Percentiles rank a stretch among this genome's conserved stretches.
These are phyloP conservation scores for Pythium sp. DNA, from an alignment of 352 stramenopile species.

Conservation along the genomic window DNA sequence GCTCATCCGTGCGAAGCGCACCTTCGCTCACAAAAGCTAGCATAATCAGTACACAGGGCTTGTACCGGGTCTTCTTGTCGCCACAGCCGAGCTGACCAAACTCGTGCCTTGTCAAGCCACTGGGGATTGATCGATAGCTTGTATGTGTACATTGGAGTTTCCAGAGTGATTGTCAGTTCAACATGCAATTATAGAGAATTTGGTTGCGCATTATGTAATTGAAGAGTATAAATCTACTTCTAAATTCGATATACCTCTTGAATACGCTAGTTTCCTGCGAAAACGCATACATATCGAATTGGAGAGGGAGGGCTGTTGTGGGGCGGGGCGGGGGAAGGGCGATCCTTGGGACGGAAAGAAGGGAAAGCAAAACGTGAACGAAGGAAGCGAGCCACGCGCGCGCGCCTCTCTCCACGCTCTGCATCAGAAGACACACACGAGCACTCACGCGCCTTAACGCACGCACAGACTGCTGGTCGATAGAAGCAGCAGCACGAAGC, in stretches of 20 bases:
- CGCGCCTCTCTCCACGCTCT: neutral
- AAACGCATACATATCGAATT: neutral
- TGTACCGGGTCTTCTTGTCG: too few species aligned
- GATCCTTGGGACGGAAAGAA: conserved; percentile 9
- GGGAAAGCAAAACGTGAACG: neutral
- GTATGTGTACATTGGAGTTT: neutral
- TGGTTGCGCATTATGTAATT: neutral
- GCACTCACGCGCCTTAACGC: neutral
- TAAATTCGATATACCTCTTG: neutral
- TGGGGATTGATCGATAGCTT: too few species aligned
- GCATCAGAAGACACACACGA: neutral
- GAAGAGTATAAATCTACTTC: neutral
- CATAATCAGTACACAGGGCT: too few species aligned
- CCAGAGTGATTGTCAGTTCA: conserved; percentile 3
- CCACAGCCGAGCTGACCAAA: too few species aligned
- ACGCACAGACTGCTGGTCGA: neutral
- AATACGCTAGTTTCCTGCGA: neutral
- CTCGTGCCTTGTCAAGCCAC: too few species aligned
- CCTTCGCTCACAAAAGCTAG: too few species aligned
- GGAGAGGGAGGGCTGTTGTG: neutral
- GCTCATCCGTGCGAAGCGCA: too few species aligned
- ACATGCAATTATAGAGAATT: neutral
- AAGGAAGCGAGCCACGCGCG: conserved; percentile 8
- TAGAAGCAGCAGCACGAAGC: neutral
- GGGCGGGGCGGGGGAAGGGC: neutral